phyloP scores from a whole-genome alignment of 768 basidiomycete species.

The Rhizopogon vesiculosus region DNA sequence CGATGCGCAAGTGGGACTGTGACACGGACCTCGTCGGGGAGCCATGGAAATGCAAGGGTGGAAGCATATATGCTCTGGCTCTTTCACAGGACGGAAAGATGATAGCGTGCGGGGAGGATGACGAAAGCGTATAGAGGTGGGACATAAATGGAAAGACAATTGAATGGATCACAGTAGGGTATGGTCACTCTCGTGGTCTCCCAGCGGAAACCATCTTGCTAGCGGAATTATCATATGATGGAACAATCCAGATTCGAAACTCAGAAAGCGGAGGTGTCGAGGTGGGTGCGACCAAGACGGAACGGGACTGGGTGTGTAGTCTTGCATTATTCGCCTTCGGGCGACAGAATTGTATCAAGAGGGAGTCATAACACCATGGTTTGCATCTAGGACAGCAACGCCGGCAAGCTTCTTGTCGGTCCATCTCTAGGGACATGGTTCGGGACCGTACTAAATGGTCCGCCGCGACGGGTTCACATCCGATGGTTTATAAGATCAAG shows the following conservation, averaged over 20 bases:
- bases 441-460: no score
- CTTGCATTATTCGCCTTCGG: conserved; percentile 24
- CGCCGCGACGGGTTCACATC: no score
- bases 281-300: background rate
- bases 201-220: conserved; percentile 35
- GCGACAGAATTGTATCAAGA: conserved; percentile 20
- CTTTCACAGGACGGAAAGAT: conserved; percentile 4
- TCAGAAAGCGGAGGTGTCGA: background rate
- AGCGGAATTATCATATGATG: conserved; percentile 34
- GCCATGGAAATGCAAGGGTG: background rate
- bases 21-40: background rate
- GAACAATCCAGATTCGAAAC: background rate
- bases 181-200: conserved; percentile 31
- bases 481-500: no score
- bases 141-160: background rate
- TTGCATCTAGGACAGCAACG: conserved; percentile 23
- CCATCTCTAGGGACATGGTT: background rate
- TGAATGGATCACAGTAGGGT: conserved; percentile 6
- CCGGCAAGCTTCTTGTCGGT: conserved; percentile 6
- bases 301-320: conserved; percentile 12
- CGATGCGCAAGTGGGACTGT: background rate
- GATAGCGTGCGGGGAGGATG: conserved; percentile 7
- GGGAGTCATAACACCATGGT: conserved; percentile 22
- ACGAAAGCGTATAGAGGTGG: conserved; percentile 11
- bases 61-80: background rate